Evolutionary conservation across 495 filamentous ascomycete genomes (phyloP), one percentile per base, ranked within the genome.

Genomic region (Penicillium taxi): DNA sequence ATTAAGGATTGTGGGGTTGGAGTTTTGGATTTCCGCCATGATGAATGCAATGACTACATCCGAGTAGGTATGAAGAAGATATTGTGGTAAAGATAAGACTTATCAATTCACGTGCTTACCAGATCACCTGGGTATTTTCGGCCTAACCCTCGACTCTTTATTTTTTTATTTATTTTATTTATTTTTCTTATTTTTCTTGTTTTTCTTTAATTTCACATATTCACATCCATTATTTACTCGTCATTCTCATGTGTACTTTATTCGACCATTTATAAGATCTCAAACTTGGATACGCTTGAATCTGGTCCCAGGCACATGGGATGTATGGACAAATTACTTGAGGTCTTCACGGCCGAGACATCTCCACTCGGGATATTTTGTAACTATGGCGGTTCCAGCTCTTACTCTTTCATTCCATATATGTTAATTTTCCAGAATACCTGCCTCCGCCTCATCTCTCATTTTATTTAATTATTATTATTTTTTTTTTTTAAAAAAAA

Each of bases 1-100:
- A 55, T 81, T 91, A 35, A 96, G 70, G 53, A 98, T 88, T 15
- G 87, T 94, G 36, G 91, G 91, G 67, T 98, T 96, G 37, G 80
- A 86, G 59, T 98, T 98, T 44, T 95, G 80, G 26, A 83, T 68
- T 53, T 77, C 71, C 18, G 50, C 47, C 53, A 61, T 63, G 41
- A 41, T 16, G 32, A 8, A 3, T 6, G 32, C 8, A 22, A 12
- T 35, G 32, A n/a, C n/a, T 23, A 7, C 18, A 35, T 16, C 16
- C n/a, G n/a, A n/a, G n/a, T n/a, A n/a, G n/a, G n/a, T n/a, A n/a
- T n/a, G n/a, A n/a, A n/a, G n/a, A n/a, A n/a, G n/a, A n/a, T n/a
- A n/a, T n/a, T n/a, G 27, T 9, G 22, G 25, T 37, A 37, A 15
- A 8, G 22, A 26, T 37, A 37, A 37, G 21, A 19, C 41, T 37